phyloP scores from a whole-genome alignment of 495 filamentous ascomycete species.

The Pyrenopolyporus hunteri region DNA sequence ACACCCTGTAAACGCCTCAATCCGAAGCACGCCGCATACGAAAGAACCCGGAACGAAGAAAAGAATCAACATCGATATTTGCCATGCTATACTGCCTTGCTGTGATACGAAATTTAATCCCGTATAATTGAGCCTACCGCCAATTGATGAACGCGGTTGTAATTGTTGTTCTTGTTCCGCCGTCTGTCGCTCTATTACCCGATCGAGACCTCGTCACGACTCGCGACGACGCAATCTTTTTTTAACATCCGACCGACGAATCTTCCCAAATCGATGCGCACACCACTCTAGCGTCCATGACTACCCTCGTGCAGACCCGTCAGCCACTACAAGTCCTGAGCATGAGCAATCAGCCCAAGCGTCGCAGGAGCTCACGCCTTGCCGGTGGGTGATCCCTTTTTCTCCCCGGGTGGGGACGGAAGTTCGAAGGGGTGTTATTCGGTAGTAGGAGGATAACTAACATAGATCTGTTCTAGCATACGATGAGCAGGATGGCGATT shows the following conservation, averaged over 20 bases:
- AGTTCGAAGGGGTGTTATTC: neutral
- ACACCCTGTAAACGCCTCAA: slow-evolving; percentile 26
- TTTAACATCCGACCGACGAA: neutral
- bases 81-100: neutral
- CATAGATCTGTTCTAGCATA: slow-evolving; percentile 48
- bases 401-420: neutral
- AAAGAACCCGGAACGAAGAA: slow-evolving; percentile 3
- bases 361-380: slow-evolving; percentile 62
- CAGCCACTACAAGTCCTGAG: slow-evolving; percentile 64
- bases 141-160: slow-evolving; percentile 33
- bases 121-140: slow-evolving; percentile 11
- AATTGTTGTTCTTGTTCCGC: slow-evolving; percentile 15
- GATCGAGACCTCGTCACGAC: slow-evolving; percentile 23
- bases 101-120: slow-evolving; percentile 11
- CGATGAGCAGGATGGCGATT: slow-evolving; percentile 70
- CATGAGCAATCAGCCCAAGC: slow-evolving; percentile 64
- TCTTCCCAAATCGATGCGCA: slow-evolving; percentile 29
- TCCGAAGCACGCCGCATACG: slow-evolving; percentile 12
- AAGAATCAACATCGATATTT: slow-evolving; percentile 32
- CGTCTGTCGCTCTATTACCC: slow-evolving; percentile 12
- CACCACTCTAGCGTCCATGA: slow-evolving; percentile 57
- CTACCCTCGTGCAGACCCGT: slow-evolving; percentile 64
- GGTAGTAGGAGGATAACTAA: slow-evolving; percentile 24
- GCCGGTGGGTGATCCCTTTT: slow-evolving; percentile 53
- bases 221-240: slow-evolving; percentile 21